These are phyloP conservation scores for Schoenoplectus triqueter DNA, from an alignment of 202 grass and related monocot genomes.

Conservation along the genomic window DNA sequence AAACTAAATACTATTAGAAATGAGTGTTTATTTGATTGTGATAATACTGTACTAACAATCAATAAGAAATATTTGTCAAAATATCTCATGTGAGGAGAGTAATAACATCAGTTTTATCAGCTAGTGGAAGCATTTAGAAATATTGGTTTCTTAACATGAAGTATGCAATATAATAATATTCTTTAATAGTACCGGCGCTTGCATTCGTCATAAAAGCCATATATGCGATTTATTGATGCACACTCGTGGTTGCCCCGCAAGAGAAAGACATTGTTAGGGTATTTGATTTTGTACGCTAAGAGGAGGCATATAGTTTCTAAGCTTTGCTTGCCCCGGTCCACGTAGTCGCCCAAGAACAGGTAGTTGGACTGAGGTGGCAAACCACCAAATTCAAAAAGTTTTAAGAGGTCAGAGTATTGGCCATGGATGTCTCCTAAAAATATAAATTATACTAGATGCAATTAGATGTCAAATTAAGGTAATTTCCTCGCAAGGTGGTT, in stretches of 20 bases:
- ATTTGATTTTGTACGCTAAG: conserved; percentile 59
- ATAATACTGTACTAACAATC: background rate
- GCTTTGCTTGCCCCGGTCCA: conserved; percentile 67
- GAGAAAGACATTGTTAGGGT: conserved; percentile 77
- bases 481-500: background rate
- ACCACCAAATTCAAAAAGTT: conserved; percentile 46
- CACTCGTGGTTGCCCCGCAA: conserved; percentile 90
- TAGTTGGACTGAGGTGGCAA: conserved; percentile 48
- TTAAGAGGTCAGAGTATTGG: conserved; percentile 51
- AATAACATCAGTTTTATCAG: background rate
- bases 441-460: conserved; percentile 28
- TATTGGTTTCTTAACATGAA: background rate
- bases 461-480: background rate
- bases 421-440: conserved; percentile 68
- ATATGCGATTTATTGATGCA: conserved; percentile 74
- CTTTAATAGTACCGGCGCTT: conserved; percentile 45
- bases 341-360: conserved; percentile 73
- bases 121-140: conserved; percentile 16
- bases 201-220: conserved; percentile 81
- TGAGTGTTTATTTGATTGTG: background rate
- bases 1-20: background rate
- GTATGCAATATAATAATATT: background rate
- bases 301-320: conserved; percentile 70
- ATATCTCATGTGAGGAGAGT: background rate
- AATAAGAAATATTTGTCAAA: background rate